A percentile compares a stretch with the other conserved stretches of the same genome.
phyloP scores from a whole-genome alignment of 129 eudicot species.

The Apium graveolens region DNA sequence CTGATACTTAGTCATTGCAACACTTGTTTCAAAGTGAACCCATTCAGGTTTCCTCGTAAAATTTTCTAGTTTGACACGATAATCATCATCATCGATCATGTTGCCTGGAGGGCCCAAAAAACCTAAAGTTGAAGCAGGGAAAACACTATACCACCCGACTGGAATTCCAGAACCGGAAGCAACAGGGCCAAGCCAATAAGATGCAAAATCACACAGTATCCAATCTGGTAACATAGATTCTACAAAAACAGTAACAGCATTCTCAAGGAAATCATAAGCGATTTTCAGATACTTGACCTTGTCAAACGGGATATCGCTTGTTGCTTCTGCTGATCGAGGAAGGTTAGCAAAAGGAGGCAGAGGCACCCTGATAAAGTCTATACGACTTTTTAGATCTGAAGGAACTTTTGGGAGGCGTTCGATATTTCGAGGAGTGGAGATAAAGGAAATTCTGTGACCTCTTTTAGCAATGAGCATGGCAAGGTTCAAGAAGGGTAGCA shows the following conservation, averaged over 20 bases:
- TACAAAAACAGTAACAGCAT: slow-evolving; percentile 12
- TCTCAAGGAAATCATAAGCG: slow-evolving; percentile 22
- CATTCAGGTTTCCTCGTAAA: slow-evolving; percentile 5
- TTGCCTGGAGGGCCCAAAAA: background rate
- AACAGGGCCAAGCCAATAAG: slow-evolving; percentile 7
- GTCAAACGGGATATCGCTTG: slow-evolving; percentile 19
- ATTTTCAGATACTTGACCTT: slow-evolving; percentile 24
- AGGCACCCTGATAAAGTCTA: slow-evolving; percentile 14
- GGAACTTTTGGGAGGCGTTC: slow-evolving; percentile 26
- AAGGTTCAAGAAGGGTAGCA: slow-evolving; percentile 20
- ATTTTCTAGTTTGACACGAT: background rate
- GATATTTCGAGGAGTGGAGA: slow-evolving; percentile 26
- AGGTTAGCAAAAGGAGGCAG: slow-evolving; percentile 15
- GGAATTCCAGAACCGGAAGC: background rate
- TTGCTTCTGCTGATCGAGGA: slow-evolving; percentile 28
- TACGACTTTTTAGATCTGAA: background rate
- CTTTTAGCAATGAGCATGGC: slow-evolving; percentile 22
- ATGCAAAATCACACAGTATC: slow-evolving; percentile 11
- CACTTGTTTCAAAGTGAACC: slow-evolving; percentile 6
- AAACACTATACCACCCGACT: background rate
- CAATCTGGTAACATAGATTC: slow-evolving; percentile 18
- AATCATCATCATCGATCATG: background rate
- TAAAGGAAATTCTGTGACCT: slow-evolving; percentile 27
- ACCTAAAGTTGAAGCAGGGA: background rate
- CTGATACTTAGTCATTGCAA: background rate